phyloP scores from a whole-genome alignment of 495 filamentous ascomycete genomes.

The Arthonia radiata region DNA sequence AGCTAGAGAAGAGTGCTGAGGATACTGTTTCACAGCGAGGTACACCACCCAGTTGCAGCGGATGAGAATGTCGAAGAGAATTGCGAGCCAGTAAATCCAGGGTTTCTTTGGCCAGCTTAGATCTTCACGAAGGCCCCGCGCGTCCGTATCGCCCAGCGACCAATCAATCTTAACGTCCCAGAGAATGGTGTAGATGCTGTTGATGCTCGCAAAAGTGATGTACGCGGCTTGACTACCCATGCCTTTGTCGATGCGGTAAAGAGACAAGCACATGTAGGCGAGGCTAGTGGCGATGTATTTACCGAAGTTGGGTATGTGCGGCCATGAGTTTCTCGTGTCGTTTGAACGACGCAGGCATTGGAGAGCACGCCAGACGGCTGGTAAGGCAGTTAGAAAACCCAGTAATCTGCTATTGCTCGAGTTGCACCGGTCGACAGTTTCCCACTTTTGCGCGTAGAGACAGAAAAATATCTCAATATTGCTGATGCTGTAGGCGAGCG shows the following conservation, averaged over 20 bases:
- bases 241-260: constrained; percentile 52
- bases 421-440: constrained; percentile 49
- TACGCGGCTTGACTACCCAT: constrained; percentile 31
- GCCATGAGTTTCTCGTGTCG: constrained; percentile 70
- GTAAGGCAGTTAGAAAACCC: constrained; percentile 67
- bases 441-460: constrained; percentile 57
- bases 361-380: constrained; percentile 65
- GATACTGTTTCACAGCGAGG: constrained; percentile 49
- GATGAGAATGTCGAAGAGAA: constrained; percentile 64
- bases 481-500: constrained; percentile 47
- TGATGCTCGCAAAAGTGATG: constrained; percentile 53
- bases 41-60: constrained; percentile 94
- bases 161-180: constrained; percentile 98
- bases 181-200: constrained; percentile 54
- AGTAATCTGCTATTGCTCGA: constrained; percentile 61
- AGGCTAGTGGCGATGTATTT: constrained; percentile 78
- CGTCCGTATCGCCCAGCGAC: no score
- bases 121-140: no score
- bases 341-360: constrained; percentile 79
- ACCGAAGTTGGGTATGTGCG: constrained; percentile 73
- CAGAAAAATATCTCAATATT: constrained; percentile 91
- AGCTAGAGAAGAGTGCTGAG: constrained; percentile 56
- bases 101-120: no score
- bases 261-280: constrained; percentile 45
- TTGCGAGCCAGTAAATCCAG: constrained; percentile 67